A percentile compares a stretch with the other conserved stretches of the same genome.
Conservation (phyloP, 2,329 filamentous ascomycete genomes). For the Scedosporium dehoogii region DNA sequence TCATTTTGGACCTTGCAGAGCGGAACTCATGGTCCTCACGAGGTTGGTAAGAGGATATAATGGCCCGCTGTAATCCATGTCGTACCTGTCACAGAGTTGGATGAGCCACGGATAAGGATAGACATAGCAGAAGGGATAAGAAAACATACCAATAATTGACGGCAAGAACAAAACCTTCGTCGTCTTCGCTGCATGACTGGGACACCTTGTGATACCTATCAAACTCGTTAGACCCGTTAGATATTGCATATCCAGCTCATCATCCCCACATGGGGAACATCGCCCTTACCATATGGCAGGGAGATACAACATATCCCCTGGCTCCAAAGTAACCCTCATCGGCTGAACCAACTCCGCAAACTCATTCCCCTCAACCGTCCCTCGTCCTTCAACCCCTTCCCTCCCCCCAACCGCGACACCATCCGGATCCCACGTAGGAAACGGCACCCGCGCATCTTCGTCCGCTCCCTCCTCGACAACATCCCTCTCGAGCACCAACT, state of each 20-base stretch:
- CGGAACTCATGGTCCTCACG: slow-evolving; percentile 28
- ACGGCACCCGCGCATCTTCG: slow-evolving; percentile 40
- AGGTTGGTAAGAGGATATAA: slow-evolving; percentile 55
- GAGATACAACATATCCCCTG: slow-evolving; percentile 74
- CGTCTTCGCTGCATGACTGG: slow-evolving; percentile 56
- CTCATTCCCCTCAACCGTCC: slow-evolving; percentile 65
- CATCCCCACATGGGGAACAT: background rate
- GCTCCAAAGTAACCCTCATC: slow-evolving; percentile 55
- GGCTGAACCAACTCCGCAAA: slow-evolving; percentile 40
- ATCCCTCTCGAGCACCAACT: slow-evolving; percentile 9
- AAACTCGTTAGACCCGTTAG: background rate
- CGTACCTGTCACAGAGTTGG: slow-evolving; percentile 47
- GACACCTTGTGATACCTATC: slow-evolving; percentile 68
- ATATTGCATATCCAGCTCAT: background rate
- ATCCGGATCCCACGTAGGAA: slow-evolving; percentile 62
- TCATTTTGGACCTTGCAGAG: background rate
- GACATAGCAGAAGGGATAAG: background rate
- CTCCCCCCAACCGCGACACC: slow-evolving; percentile 12
- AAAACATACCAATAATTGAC: slow-evolving; percentile 66
- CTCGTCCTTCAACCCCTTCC: slow-evolving; percentile 12
- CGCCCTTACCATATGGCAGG: slow-evolving; percentile 62
- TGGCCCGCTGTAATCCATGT: slow-evolving; percentile 65
- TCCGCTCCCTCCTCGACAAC: slow-evolving; percentile 21
- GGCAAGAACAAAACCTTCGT: slow-evolving; percentile 64
- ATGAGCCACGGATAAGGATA: background rate